Base-by-base conservation (phyloP, 1,139 yeast species). In the Yamadazyma dendronema region DNA sequence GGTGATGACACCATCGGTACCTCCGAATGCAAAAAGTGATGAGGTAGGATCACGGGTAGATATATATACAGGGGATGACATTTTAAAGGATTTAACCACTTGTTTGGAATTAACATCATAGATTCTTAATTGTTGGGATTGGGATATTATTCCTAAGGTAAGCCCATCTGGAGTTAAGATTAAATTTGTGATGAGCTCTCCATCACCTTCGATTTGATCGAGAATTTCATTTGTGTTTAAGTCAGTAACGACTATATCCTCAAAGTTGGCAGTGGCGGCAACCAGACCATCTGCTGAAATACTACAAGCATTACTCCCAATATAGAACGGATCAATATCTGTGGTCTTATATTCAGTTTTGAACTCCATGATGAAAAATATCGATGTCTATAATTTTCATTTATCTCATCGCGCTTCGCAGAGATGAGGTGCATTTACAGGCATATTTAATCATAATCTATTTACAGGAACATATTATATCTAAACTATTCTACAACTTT, bases 1-100 rank as follows among this genome's bases (percentile, higher is more conserved):
- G 35, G 88, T 82, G 15, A 90, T 85, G 28, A 81, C 77, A 35
- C 98, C 97, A 57, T 94, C 98, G 0, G 97, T 85, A 33, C 96
- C 92, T 34, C 99, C 99, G 53, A 94, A 82, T 26, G 96, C 95
- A 54, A 90, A 79, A 35, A 92, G 68, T 4, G 95, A 79, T 12
- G 96, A 84, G 0, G 97, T 88, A 4, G 77, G 59, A 58, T 92
- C 98, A 23, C 78, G 77, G 11, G 83, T 72, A 40, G 89, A 75
- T 14, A 88, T 83, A 57, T 86, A 86, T 1, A 87, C 85, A 1
- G 97, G 96, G 1, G 96, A 80, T 3, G 85, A 66, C 38, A 84
- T 55, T 56, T 77, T 82, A 61, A 73, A 71, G 15, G 68, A 64
- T 57, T 72, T 85, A 58, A 65, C 67, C 58, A 70, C 72, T 56